Conservation (phyloP, 2,329 filamentous ascomycete genomes). For the Epichloe festucae region DNA sequence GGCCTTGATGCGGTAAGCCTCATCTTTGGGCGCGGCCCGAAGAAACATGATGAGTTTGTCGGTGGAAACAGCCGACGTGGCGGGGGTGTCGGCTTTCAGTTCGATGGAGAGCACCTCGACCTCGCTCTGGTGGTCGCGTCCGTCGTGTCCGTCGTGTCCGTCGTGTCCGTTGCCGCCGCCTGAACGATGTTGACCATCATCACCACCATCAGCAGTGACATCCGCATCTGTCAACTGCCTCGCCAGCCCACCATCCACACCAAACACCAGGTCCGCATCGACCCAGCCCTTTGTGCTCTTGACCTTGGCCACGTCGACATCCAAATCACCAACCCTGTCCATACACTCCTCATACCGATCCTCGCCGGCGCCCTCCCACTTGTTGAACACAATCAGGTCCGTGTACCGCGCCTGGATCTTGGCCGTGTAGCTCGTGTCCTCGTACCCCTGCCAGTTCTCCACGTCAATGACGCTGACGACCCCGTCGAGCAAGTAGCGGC, state of each 20-base stretch:
- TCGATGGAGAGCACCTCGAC: conserved; percentile 86
- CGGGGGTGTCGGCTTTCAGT: conserved; percentile 32
- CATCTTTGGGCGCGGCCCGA: conserved; percentile 69
- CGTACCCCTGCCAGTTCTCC: conserved; percentile 90
- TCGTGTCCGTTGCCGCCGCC: conserved; percentile 14
- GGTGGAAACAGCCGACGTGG: conserved; percentile 33
- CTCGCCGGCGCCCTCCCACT: conserved; percentile 72
- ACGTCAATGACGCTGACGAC: conserved; percentile 86
- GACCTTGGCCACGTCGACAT: conserved; percentile 68
- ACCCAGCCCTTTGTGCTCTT: conserved; percentile 77
- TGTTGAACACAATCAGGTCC: conserved; percentile 83
- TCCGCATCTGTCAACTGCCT: conserved; percentile 33
- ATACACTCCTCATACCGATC: conserved; percentile 62
- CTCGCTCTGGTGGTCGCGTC: conserved; percentile 55
- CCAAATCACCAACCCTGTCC: conserved; percentile 68
- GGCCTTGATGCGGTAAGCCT: conserved; percentile 90
- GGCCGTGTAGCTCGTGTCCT: conserved; percentile 81
- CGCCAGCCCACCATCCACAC: conserved; percentile 72
- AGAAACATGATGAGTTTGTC: conserved; percentile 56
- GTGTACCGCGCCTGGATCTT: conserved; percentile 81
- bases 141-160: not conserved
- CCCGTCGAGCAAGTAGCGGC: conserved; percentile 64
- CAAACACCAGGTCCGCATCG: conserved; percentile 67
- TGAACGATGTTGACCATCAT: conserved; percentile 11
- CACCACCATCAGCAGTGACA: conserved; percentile 11